Conservation (phyloP, 257 asterid species). For the Eustoma russellianum region DNA sequence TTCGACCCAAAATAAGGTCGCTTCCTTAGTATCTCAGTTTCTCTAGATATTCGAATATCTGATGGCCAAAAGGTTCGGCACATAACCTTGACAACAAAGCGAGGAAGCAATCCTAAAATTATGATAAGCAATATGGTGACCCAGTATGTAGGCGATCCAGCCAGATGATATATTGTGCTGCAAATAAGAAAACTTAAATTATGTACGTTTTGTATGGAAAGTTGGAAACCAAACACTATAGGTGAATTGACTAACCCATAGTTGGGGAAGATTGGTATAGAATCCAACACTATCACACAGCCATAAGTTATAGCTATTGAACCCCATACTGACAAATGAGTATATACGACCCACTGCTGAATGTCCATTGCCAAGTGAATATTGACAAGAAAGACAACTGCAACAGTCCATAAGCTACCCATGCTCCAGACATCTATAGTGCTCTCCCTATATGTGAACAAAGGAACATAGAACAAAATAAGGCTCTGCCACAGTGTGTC, state of each 20-base stretch:
- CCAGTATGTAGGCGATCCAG: constrained; percentile 70
- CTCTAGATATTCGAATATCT: constrained; percentile 93
- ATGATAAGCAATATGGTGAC: constrained; percentile 69
- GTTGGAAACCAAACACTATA: constrained; percentile 4
- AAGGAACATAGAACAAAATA: constrained; percentile 80
- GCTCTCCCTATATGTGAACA: constrained; percentile 61
- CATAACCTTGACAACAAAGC: constrained; percentile 62
- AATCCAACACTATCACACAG: constrained; percentile 62
- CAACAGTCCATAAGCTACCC: constrained; percentile 97
- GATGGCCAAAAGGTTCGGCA: constrained; percentile 78
- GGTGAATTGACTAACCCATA: constrained; percentile 58
- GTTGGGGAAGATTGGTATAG: constrained; percentile 63
- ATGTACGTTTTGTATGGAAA: constrained; percentile 1
- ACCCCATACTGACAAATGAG: constrained; percentile 91
- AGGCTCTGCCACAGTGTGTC: constrained; percentile 99
- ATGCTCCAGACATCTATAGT: constrained; percentile 92
- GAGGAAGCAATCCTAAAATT: constrained; percentile 86
- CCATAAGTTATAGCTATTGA: constrained; percentile 46
- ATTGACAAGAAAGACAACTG: constrained; percentile 82
- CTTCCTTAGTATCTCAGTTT: constrained; percentile 71
- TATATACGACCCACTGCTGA: constrained; percentile 69
- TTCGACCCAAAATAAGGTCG: constrained; percentile 30
- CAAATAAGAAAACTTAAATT: constrained; percentile 16
- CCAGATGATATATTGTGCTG: constrained; percentile 89
- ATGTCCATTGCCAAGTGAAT: constrained; percentile 95